Evolutionary conservation across 176 grass and related monocot species (phyloP), one percentile per base, ranked within the genome.

Genomic region (Aegilops bicornis): DNA sequence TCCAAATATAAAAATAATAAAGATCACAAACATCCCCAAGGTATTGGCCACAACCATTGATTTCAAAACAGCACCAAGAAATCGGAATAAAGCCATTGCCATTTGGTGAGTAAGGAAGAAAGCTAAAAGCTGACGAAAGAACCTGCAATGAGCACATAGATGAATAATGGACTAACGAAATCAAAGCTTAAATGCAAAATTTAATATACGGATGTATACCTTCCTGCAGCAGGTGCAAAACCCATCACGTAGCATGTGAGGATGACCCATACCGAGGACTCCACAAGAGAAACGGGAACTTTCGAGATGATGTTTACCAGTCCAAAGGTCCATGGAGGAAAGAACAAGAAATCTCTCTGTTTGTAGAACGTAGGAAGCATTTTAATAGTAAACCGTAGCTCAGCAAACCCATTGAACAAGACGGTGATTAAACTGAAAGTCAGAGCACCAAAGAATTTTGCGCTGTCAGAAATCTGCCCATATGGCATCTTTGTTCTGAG

Each of bases 11-110:
- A 98, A 98, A 79, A 98, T 8, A 77, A 95, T 17, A 72, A 95
- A 88, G 50, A 95, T 16, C 32, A 85, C 33, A 83, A 90, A 95
- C 4, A 87, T 88, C n/a, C 96, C 96, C 52, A 94, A 81, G 66
- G 91, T 98, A 65, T 98, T 92, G 25, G 96, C 83, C 43, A 98
- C 75, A 45, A 98, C 93, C 91, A 95, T 89, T 84, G 89, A 88
- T 92, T 91, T 93, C 82, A 89, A 73, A 86, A 92, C 16, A n/a
- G 96, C 86, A 73, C 73, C 96, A 74, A 95, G 81, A n/a, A 98
- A 92, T 25, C 93, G 89, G 87, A 98, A 98, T 63, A 98, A 15
- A 50, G 83, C 79, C 73, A 93, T 86, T 4, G 91, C 93, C 96
- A 94, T 70, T 75, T 98, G 96, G 86, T 98, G 93, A 47, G 89